These are phyloP conservation scores for Dalbergia cultrata DNA, from an alignment of 306 rosid genomes.

Conservation along the genomic window DNA sequence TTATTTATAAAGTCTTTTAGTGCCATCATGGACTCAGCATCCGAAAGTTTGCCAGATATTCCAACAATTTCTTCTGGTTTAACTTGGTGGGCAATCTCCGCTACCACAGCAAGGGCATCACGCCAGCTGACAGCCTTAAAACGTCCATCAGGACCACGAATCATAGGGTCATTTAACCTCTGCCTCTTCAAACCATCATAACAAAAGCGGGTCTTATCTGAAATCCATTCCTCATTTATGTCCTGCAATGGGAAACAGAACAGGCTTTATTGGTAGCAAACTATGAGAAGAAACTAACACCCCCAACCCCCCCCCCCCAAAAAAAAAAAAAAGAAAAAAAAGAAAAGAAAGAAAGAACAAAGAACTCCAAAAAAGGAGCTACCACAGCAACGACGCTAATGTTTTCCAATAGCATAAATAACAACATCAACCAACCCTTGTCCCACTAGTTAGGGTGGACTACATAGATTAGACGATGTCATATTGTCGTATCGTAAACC, in stretches of 20 bases:
- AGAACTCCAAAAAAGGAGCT: background rate
- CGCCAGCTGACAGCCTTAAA: constrained; percentile 93
- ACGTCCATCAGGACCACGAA: constrained; percentile 96
- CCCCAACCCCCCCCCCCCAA: background rate
- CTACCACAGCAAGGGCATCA: constrained; percentile 90
- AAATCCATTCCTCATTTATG: constrained; percentile 99
- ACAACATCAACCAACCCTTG: no score
- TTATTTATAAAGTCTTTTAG: constrained; percentile 89
- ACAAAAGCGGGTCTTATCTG: constrained; percentile 97
- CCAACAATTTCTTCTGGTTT: constrained; percentile 92
- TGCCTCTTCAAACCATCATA: constrained; percentile 99
- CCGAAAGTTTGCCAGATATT: constrained; percentile 91
- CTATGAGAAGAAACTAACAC: background rate
- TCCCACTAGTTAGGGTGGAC: no score
- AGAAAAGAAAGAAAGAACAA: background rate
- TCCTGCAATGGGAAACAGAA: constrained; percentile 64
- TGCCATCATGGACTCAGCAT: constrained; percentile 97
- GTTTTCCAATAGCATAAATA: constrained; percentile 25
- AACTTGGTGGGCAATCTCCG: constrained; percentile 78
- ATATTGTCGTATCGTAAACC: no score
- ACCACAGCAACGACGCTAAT: background rate
- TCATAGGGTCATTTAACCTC: constrained; percentile 97
- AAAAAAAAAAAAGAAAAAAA: background rate
- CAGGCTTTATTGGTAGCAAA: constrained; percentile 21
- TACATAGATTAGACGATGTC: no score